Evolutionary conservation across 768 basidiomycete species (phyloP).

Genomic region (Boletus rufocinnamomeus): DNA sequence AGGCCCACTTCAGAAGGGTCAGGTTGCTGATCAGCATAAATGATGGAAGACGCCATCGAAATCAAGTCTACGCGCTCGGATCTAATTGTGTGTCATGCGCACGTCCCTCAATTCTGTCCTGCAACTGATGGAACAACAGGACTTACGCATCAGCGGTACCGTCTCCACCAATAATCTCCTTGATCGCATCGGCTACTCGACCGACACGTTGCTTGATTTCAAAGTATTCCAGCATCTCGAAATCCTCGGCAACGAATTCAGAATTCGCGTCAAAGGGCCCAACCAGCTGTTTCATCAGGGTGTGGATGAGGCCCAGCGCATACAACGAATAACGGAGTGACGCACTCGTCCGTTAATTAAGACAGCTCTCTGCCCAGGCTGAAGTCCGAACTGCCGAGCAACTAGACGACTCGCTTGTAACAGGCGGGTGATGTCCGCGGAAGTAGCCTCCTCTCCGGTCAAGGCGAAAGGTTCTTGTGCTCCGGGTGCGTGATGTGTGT

Average conservation of each 20-base stretch:
- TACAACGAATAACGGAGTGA: slow-evolving; percentile 3
- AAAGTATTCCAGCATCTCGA: slow-evolving; percentile 67
- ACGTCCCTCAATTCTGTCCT: neutral
- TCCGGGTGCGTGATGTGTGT: slow-evolving; percentile 10
- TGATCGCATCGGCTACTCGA: slow-evolving; percentile 67
- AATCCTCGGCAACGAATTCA: slow-evolving; percentile 71
- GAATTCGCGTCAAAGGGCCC: slow-evolving; percentile 60
- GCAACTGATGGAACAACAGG: neutral
- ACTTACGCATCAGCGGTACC: slow-evolving; percentile 46
- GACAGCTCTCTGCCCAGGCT: slow-evolving; percentile 61
- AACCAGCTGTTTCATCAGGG: slow-evolving; percentile 55
- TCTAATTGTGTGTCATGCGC: slow-evolving; percentile 37
- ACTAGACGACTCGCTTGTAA: slow-evolving; percentile 49
- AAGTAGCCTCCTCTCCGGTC: slow-evolving; percentile 32
- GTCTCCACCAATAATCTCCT: slow-evolving; percentile 47
- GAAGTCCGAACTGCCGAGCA: slow-evolving; percentile 56
- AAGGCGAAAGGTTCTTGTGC: slow-evolving; percentile 43
- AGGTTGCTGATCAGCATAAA: slow-evolving; percentile 68
- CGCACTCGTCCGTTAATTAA: slow-evolving; percentile 85
- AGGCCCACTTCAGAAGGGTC: slow-evolving; percentile 74
- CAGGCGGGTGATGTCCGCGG: slow-evolving; percentile 35
- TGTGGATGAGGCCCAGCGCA: slow-evolving; percentile 4
- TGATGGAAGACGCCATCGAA: slow-evolving; percentile 66
- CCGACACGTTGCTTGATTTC: slow-evolving; percentile 72
- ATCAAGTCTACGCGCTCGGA: slow-evolving; percentile 58